A percentile compares a stretch with the other conserved stretches of the same genome.
Conservation (phyloP, 805 yeast genomes). For the Cyberlindnera suaveolens region DNA sequence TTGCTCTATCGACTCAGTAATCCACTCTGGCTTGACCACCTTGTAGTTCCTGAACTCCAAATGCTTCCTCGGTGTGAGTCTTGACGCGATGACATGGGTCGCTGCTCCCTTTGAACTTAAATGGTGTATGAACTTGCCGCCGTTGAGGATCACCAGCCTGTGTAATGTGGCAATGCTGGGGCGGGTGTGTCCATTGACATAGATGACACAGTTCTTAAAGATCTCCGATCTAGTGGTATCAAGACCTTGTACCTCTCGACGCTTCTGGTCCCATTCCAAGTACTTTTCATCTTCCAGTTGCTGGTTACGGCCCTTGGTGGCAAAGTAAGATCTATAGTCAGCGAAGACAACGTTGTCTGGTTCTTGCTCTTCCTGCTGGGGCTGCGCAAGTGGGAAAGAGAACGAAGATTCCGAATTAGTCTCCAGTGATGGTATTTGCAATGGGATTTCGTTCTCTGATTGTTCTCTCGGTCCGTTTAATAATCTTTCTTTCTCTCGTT, state of each 20-base stretch:
- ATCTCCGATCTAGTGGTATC: constrained; percentile 25
- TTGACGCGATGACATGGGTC: constrained; percentile 80
- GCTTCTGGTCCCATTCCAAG: constrained; percentile 40
- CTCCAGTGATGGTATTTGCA: neutral
- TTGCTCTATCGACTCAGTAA: constrained; percentile 52
- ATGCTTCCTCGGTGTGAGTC: constrained; percentile 70
- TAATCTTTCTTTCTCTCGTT: constrained; percentile 5
- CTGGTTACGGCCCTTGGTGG: constrained; percentile 55
- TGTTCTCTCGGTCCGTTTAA: neutral
- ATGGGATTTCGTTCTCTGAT: neutral
- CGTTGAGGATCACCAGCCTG: constrained; percentile 63
- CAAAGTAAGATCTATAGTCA: constrained; percentile 60
- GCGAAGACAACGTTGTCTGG: constrained; percentile 42
- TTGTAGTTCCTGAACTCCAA: constrained; percentile 58
- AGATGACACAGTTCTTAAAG: constrained; percentile 58
- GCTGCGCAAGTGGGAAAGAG: constrained; percentile 14
- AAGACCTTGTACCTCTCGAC: constrained; percentile 22
- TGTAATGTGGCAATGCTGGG: constrained; percentile 77
- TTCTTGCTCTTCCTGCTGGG: neutral
- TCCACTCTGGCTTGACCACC: constrained; percentile 83
- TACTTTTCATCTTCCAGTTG: constrained; percentile 48
- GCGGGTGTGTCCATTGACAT: constrained; percentile 84
- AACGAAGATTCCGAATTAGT: constrained; percentile 3
- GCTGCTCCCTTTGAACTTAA: constrained; percentile 65
- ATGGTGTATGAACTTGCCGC: constrained; percentile 71